Conservation (phyloP, 2,329 filamentous ascomycete species). For the Monosporascus sp. region DNA sequence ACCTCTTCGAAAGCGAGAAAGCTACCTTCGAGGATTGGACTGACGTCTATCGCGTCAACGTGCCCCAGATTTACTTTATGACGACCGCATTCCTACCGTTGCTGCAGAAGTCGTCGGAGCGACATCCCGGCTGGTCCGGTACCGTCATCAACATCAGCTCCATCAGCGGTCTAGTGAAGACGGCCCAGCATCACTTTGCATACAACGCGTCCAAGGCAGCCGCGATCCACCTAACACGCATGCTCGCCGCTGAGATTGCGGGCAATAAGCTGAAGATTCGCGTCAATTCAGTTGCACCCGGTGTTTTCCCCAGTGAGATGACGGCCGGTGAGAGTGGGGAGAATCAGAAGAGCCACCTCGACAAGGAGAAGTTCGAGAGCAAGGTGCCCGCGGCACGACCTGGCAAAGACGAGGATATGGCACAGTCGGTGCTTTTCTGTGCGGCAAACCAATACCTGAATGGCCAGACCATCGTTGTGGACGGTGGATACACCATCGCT, state of each 20-base stretch:
- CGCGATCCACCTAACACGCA: constrained; percentile 57
- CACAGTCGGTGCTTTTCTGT: constrained; percentile 56
- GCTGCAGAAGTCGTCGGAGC: constrained; percentile 45
- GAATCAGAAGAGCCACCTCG: constrained; percentile 53
- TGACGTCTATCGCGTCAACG: constrained; percentile 68
- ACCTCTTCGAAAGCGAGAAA: constrained; percentile 60
- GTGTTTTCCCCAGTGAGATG: constrained; percentile 69
- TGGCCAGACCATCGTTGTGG: constrained; percentile 37
- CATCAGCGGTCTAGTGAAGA: constrained; percentile 59
- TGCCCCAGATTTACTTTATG: constrained; percentile 62
- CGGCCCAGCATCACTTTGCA: constrained; percentile 58
- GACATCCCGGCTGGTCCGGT: constrained; percentile 42
- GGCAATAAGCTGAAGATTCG: constrained; percentile 57
- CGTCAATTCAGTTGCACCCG: constrained; percentile 67
- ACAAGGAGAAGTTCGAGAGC: constrained; percentile 48
- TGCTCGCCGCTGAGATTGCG: constrained; percentile 57
- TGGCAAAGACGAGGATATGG: constrained; percentile 65
- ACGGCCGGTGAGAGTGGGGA: constrained; percentile 45
- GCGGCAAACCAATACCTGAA: constrained; percentile 39
- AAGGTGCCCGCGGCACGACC: constrained; percentile 63
- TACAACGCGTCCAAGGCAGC: constrained; percentile 63
- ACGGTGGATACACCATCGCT: constrained; percentile 38
- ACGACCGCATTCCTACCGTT: constrained; percentile 58
- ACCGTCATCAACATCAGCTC: constrained; percentile 65
- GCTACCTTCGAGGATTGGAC: constrained; percentile 63